These are phyloP conservation scores for Pseudogymnoascus sp. DNA, from an alignment of 2,329 filamentous ascomycete genomes.

Conservation along the genomic window DNA sequence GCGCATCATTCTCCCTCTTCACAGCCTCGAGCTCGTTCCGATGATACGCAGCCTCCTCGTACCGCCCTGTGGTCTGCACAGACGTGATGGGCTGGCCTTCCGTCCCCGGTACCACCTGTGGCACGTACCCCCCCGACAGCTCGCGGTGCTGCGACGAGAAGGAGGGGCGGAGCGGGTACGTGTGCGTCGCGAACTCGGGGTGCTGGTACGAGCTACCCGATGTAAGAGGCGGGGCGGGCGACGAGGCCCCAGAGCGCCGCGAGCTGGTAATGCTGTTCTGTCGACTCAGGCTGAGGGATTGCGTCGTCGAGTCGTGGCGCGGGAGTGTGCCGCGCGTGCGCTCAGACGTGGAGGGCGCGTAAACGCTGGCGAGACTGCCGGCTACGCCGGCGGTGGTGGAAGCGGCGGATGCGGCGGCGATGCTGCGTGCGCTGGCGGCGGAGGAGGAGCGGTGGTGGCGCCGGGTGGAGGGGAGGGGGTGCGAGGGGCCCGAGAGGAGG, in stretches of 20 bases:
- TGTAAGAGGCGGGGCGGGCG: slow-evolving; percentile 20
- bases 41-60: slow-evolving; percentile 54
- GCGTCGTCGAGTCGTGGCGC: slow-evolving; percentile 21
- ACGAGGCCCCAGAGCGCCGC: slow-evolving; percentile 24
- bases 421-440: slow-evolving; percentile 48
- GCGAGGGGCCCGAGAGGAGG: slow-evolving; percentile 48
- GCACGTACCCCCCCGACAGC: slow-evolving; percentile 1
- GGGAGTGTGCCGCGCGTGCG: slow-evolving; percentile 17
- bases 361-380: slow-evolving; percentile 39
- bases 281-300: slow-evolving; percentile 22
- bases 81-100: slow-evolving; percentile 22
- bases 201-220: slow-evolving; percentile 21
- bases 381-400: slow-evolving; percentile 34
- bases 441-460: slow-evolving; percentile 46
- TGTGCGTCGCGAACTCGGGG: slow-evolving; percentile 24
- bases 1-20: slow-evolving; percentile 54
- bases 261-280: slow-evolving; percentile 26
- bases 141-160: slow-evolving; percentile 20
- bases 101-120: slow-evolving; percentile 14
- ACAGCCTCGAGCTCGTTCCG: slow-evolving; percentile 51
- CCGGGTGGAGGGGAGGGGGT: slow-evolving; percentile 46
- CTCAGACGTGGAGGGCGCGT: slow-evolving; percentile 34
- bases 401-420: slow-evolving; percentile 36
- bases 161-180: slow-evolving; percentile 22
- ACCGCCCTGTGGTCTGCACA: slow-evolving; percentile 48